Percentiles rank a stretch among this genome's conserved stretches.
Evolutionary conservation across 805 yeast genomes (phyloP).

Genomic region (Wickerhamiella kurtzmanii): DNA sequence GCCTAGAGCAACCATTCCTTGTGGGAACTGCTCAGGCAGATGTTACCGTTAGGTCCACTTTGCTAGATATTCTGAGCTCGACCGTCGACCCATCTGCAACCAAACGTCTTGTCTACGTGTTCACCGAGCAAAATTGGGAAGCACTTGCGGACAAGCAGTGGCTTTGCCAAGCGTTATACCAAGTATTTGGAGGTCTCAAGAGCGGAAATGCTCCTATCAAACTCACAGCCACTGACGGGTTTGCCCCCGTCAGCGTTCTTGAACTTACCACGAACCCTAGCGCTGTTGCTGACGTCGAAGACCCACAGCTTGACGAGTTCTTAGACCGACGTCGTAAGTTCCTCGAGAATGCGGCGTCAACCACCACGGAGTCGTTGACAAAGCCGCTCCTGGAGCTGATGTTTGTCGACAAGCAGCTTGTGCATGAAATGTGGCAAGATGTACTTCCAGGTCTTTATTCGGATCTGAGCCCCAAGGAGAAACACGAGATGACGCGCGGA

Average conservation of each 20-base stretch:
- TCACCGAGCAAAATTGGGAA: conserved; percentile 98
- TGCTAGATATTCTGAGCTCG: conserved; percentile 65
- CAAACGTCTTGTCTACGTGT: conserved; percentile 69
- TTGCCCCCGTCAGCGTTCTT: conserved; percentile 22
- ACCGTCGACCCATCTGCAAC: conserved; percentile 67
- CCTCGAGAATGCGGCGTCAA: conserved; percentile 26
- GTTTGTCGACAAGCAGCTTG: conserved; percentile 65
- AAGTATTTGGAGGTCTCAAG: conserved; percentile 68
- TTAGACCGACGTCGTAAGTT: conserved; percentile 19
- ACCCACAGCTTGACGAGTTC: conserved; percentile 26
- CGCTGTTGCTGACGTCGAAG: conserved; percentile 1
- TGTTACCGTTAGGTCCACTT: conserved; percentile 54
- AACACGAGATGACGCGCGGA: conserved; percentile 70
- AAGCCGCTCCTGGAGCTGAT: conserved; percentile 67
- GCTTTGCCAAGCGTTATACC: conserved; percentile 85
- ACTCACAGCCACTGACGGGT: conserved; percentile 25
- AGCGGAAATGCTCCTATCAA: conserved; percentile 32
- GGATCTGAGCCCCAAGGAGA: conserved; percentile 57
- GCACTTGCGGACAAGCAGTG: conserved; percentile 83
- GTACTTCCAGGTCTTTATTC: conserved; percentile 71
- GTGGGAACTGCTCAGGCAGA: conserved; percentile 63
- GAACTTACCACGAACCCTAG: conserved; percentile 11
- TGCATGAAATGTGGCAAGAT: conserved; percentile 70
- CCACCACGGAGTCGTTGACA: conserved; percentile 48
- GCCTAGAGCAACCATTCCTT: conserved; percentile 93